Evolutionary conservation across 129 eudicot genomes (phyloP), one percentile per base, ranked within the genome.

Genomic region (Rutidosis leptorrhynchoides): DNA sequence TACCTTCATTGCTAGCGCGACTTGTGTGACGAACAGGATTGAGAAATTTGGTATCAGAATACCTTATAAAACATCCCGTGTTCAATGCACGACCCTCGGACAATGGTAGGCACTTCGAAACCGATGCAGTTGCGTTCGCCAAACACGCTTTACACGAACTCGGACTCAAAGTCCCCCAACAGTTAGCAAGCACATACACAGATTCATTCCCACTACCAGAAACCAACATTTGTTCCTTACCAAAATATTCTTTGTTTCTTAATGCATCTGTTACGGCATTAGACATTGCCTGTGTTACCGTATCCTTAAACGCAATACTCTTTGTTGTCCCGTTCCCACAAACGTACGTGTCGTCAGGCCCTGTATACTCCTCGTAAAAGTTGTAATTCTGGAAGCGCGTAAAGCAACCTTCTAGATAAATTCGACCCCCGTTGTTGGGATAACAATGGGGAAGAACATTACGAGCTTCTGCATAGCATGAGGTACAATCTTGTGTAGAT

Each of bases 1-100:
- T 54, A 69, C 69, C 71, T 68, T 37, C 52, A 84, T 87, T 83
- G 71, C 83, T 80, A 25, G 87, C 74, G 51, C 62, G 63, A 28
- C 89, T 78, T 60, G 72, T 58, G 62, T 61, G 14, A 1, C 77
- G 70, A 40, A 73, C 52, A 22, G 89, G 79, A 83, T 90, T 90
- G 32, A 90, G 93, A 65, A 90, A 90, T 57, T 90, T 37, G 22
- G 68, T 78, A 72, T 90, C 87, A 0, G 97, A 90, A 69, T 90
- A 90, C 82, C 95, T 87, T 81, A 89, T 60, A 71, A 83, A 85
- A 74, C 96, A 89, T 5, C 96, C 95, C 0, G 94, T 86, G 51
- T 85, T 74, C 76, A 89, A 27, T 3, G 83, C 94, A 62, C 94
- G 73, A 1, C 94, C 96, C 79, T 86, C 90, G 0, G 90, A 77